Base-by-base conservation (phyloP, 352 stramenopile genomes). In the Peronospora tabacina region DNA sequence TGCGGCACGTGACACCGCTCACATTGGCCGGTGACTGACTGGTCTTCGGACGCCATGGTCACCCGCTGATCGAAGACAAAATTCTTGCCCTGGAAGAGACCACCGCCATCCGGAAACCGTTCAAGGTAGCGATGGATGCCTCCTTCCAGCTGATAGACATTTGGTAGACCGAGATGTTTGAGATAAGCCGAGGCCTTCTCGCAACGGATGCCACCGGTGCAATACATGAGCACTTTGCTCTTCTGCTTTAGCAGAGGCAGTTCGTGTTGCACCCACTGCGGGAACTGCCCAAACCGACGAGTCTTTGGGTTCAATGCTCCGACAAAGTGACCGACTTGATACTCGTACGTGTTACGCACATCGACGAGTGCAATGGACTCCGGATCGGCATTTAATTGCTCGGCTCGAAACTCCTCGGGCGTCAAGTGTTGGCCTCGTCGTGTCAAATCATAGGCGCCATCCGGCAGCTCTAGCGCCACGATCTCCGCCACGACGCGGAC, bases 61-160 rank as follows among this genome's bases (percentile, higher is more conserved):
- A 91, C 79, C 7, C 82, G 78, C 57, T 90, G 63, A 47, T 94
- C 82, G 37, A 91, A 94, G 35, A 92, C 81, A 52, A 90, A 94
- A 60, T 89, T 90, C 55, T 94, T 89, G 62, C 81, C 80, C 9
- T 79, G 63, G 60, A 90, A 94, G 22, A 77, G 55, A 0, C 72
- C 79, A 10, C 69, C 73, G 16, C 82, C 80, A 49, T 84, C 75
- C 1, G 77, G 75, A 44, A 80, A 90, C n/a, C 57, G 53, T 58
- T 92, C 78, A 19, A 94, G 66, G 65, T 90, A 94, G 24, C 81
- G 82, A 41, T 90, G 79, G 44, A 94, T 92, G 26, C 82, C 82
- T 44, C 82, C 82, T 42, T 85, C 45, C 6, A 94, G 59, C 54
- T 94, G 82, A 41, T 74, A 93, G 35, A 93, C 82, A 17, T 84